phyloP scores from a whole-genome alignment of 495 filamentous ascomycete genomes.

The Talaromyces ruber region DNA sequence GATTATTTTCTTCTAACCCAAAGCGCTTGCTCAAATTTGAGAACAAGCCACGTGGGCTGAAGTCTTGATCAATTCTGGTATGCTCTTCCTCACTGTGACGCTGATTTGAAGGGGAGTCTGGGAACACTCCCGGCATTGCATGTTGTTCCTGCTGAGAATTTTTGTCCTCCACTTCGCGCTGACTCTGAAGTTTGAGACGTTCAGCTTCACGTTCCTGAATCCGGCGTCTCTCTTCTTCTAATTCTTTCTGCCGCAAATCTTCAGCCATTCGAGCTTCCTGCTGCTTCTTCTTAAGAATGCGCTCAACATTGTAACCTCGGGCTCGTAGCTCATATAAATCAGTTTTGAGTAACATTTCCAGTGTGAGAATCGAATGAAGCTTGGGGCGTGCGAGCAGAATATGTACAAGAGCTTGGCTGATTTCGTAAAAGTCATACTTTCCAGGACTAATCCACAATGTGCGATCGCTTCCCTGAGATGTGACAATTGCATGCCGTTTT shows the following conservation, averaged over 20 bases:
- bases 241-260: conserved; percentile 63
- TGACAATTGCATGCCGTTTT: conserved; percentile 59
- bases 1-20: conserved; percentile 47
- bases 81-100: conserved; percentile 11
- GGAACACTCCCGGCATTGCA: conserved; percentile 62
- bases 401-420: conserved; percentile 73
- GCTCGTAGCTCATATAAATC: conserved; percentile 66
- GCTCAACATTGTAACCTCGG: conserved; percentile 90
- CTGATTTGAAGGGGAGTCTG: conserved; percentile 46
- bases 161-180: conserved; percentile 20
- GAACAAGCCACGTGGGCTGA: conserved; percentile 48
- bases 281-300: conserved; percentile 77
- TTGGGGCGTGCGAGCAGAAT: conserved; percentile 75
- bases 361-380: conserved; percentile 72
- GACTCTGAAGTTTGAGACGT: conserved; percentile 31
- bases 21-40: conserved; percentile 54
- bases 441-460: conserved; percentile 52
- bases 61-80: conserved; percentile 19
- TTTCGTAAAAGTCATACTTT: conserved; percentile 74
- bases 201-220: conserved; percentile 55
- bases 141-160: conserved; percentile 11
- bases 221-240: conserved; percentile 63
- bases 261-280: conserved; percentile 80
- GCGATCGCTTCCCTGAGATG: conserved; percentile 34
- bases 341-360: conserved; percentile 81